phyloP scores from a whole-genome alignment of 176 grass and related monocot genomes.

The Phoenix dactylifera region DNA sequence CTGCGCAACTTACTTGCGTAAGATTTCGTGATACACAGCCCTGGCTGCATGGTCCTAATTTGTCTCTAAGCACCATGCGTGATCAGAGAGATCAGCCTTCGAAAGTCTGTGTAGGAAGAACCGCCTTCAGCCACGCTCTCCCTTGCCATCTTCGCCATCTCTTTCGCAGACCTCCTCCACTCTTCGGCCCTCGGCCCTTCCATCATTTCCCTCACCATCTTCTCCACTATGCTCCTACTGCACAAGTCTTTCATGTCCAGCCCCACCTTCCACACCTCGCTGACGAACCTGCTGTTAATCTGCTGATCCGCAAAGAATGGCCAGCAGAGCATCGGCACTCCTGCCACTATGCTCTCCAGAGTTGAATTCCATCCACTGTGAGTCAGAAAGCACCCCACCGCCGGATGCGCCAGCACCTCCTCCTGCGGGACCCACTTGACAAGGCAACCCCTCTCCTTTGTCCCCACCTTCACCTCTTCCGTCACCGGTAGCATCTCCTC shows the following conservation, averaged over 20 bases:
- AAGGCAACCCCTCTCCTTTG: neutral
- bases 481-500: neutral
- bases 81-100: no score
- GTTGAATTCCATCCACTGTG: constrained; percentile 9
- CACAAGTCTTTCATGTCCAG: neutral
- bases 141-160: no score
- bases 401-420: neutral
- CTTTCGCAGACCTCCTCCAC: neutral
- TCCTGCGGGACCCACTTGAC: neutral
- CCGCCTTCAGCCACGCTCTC: no score
- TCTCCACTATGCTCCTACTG: neutral
- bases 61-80: no score
- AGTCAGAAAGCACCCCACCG: constrained; percentile 3
- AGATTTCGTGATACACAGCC: no score
- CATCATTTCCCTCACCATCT: neutral
- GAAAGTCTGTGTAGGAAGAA: no score
- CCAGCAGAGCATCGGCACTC: constrained; percentile 6
- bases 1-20: no score
- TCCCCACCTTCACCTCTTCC: neutral
- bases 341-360: neutral
- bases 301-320: constrained; percentile 1
- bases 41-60: no score
- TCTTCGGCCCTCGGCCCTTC: neutral
- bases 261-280: neutral
- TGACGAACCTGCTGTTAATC: neutral